phyloP scores from a whole-genome alignment of 2,329 filamentous ascomycete species.

The Lanzia echinophila region DNA sequence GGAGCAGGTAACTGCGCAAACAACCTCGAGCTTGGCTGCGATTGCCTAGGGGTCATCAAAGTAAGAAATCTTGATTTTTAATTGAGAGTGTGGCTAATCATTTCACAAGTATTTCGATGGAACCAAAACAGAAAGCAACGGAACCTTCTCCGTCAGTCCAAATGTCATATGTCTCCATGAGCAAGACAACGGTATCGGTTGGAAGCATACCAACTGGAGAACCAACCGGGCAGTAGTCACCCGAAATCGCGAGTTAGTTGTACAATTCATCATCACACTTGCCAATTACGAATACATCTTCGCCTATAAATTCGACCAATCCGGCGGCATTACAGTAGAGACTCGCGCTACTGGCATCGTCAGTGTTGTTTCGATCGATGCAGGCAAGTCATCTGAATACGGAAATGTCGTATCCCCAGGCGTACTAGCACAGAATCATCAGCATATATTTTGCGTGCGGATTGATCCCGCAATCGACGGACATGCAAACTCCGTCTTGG shows the following conservation, averaged over 20 bases:
- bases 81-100: neutral
- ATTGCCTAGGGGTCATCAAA: constrained; percentile 57
- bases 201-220: constrained; percentile 66
- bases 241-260: constrained; percentile 53
- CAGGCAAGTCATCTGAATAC: constrained; percentile 44
- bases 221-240: constrained; percentile 56
- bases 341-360: constrained; percentile 61
- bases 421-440: constrained; percentile 52
- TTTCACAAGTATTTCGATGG: constrained; percentile 46
- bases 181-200: constrained; percentile 61
- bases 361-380: constrained; percentile 45
- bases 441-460: constrained; percentile 50
- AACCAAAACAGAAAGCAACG: constrained; percentile 45
- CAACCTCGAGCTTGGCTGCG: constrained; percentile 60
- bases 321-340: constrained; percentile 55
- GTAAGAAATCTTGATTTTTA: neutral
- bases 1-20: constrained; percentile 59
- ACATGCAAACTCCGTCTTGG: constrained; percentile 43
- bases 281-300: constrained; percentile 68
- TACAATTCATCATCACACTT: constrained; percentile 63
- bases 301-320: constrained; percentile 56
- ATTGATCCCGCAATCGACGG: constrained; percentile 53
- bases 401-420: constrained; percentile 57
- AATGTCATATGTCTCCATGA: constrained; percentile 66
- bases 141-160: constrained; percentile 44